Evolutionary conservation across 75 land plant species (phyloP), one percentile per base, ranked within the genome.

Genomic region (Sequoiadendron giganteum): DNA sequence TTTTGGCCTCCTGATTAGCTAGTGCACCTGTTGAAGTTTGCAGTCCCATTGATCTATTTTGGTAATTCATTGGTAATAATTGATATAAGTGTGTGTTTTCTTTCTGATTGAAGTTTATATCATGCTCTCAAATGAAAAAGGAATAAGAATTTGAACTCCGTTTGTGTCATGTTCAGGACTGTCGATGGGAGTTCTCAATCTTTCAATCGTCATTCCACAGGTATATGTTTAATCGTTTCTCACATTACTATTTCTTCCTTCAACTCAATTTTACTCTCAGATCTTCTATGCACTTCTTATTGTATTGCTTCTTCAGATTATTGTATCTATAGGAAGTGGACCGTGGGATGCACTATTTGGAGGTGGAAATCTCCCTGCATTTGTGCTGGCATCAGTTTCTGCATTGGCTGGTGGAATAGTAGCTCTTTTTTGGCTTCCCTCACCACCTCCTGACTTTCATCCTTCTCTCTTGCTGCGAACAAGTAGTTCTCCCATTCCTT

Each of bases 181-280:
- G 80, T 95, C 99, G 0, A 96, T 97, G 99, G 99, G 99, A 19
- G 90, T 98, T 49, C 87, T 98, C 86, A 98, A 98, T 89, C 88
- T 98, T 36, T 95, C 99, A 30, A 95, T 98, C 65, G 99, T 96
- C 40, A 91, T 98, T 43, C 99, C 99, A 61, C 99, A 98, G 96
- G 99, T 97, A 89, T n/a, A 42, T 70, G 58, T 38, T 89, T 68
- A 43, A 18, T 77, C 49, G n/a, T 79, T 52, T 40, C 25, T 52
- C 32, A 38, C 42, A 19, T 10, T 43, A 82, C 9, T 28, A 55
- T 40, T 86, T 13, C 39, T 86, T 42, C 16, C 76, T 86, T 72
- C 85, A 86, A 42, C 40, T 28, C 47, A 40, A 87, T 30, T 30
- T 38, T n/a, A 28, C 34, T 88, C 8, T 86, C 70, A 65, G n/a